These are phyloP conservation scores for Saturnispora galanensis DNA, from an alignment of 805 yeast species.

Conservation along the genomic window DNA sequence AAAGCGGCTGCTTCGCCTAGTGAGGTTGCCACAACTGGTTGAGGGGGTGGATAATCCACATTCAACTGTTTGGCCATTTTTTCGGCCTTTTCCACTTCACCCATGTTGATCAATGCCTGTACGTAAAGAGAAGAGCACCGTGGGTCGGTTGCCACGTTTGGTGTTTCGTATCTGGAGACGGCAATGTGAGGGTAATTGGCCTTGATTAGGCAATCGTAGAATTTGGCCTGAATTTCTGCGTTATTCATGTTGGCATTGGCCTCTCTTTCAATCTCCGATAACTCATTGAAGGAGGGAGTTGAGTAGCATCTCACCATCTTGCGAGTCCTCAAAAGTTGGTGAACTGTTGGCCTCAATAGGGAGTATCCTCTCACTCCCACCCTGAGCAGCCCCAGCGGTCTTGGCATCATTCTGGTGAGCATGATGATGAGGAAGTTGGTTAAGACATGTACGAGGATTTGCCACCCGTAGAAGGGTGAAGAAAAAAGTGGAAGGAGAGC, in stretches of 20 bases:
- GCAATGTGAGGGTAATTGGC: constrained; percentile 93
- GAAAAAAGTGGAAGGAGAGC: neutral
- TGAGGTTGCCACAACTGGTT: constrained; percentile 4
- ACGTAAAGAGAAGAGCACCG: constrained; percentile 73
- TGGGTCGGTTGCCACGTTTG: constrained; percentile 77
- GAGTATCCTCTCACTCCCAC: neutral
- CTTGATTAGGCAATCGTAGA: constrained; percentile 63
- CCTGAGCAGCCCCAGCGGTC: neutral
- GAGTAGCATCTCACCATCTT: constrained; percentile 2
- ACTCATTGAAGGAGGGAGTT: constrained; percentile 22
- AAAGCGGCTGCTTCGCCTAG: constrained; percentile 2
- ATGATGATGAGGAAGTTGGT: neutral
- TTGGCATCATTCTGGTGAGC: neutral
- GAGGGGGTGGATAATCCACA: constrained; percentile 9
- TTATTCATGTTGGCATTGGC: constrained; percentile 72
- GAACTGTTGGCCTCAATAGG: neutral
- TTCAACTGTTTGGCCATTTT: constrained; percentile 43
- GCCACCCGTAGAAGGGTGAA: neutral
- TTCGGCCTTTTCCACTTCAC: constrained; percentile 71
- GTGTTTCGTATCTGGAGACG: constrained; percentile 86
- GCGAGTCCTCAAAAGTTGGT: too few species aligned
- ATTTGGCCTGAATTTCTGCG: constrained; percentile 69
- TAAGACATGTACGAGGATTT: neutral
- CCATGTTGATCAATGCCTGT: constrained; percentile 71
- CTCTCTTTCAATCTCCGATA: constrained; percentile 66